Evolutionary conservation across 2,329 filamentous ascomycete species (phyloP).

Genomic region (Xylariaceae sp.): DNA sequence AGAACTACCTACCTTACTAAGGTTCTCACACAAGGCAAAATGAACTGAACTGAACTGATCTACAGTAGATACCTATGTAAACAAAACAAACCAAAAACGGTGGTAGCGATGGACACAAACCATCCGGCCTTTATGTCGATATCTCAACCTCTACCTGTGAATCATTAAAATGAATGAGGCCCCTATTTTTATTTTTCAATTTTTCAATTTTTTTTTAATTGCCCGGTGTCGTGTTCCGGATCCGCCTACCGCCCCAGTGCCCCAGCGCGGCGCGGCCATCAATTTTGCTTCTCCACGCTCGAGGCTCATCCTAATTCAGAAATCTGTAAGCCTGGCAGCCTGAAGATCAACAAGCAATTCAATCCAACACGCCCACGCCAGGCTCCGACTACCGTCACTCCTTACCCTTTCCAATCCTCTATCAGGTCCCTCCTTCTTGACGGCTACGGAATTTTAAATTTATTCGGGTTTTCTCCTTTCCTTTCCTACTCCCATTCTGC

Average conservation of each 20-base stretch:
- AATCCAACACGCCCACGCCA: slow-evolving; percentile 10
- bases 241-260: too few relatives aligned
- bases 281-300: slow-evolving; percentile 13
- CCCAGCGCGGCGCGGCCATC: slow-evolving; percentile 20
- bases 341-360: too few relatives aligned
- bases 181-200: slow-evolving; percentile 25
- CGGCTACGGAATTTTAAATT: background rate
- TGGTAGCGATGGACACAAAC: too few relatives aligned
- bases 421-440: background rate
- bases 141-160: too few relatives aligned
- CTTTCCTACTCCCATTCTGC: background rate
- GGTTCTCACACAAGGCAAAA: too few relatives aligned
- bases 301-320: slow-evolving; percentile 16
- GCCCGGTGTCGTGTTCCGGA: slow-evolving; percentile 21
- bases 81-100: too few relatives aligned
- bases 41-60: too few relatives aligned
- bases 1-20: too few relatives aligned
- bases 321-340: slow-evolving; percentile 4
- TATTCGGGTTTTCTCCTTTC: background rate
- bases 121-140: too few relatives aligned
- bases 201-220: too few relatives aligned
- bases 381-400: slow-evolving; percentile 5
- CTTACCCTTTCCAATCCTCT: slow-evolving; percentile 9
- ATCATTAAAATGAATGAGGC: slow-evolving; percentile 24
- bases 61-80: too few relatives aligned